Base-by-base conservation (phyloP, 768 basidiomycete genomes). In the Lactarius vividus region DNA sequence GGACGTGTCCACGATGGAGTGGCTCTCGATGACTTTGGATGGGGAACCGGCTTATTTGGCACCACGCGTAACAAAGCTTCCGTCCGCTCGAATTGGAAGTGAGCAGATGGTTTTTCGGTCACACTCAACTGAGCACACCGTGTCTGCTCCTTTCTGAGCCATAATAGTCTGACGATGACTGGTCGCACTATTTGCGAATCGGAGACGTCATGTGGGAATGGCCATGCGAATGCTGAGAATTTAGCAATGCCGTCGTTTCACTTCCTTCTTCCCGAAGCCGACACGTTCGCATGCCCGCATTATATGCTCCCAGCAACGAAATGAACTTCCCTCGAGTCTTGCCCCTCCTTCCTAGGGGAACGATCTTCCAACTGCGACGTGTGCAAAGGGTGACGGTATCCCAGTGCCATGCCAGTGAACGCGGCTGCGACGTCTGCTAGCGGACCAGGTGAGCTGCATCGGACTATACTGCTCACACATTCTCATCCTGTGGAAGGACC, bases 241-340 rank as follows among this genome's bases (percentile, higher is more conserved):
- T 59, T 39, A 46, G 52, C 42, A 61, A 58, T 33, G 33, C 59
- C 28, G 20, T 59, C 61, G 58, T 44, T 54, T 56, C 31, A 18
- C 20, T 39, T 23, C n/a, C 29, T 15, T 42, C 20, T 35, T 54
- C 33, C 42, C 59, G 58, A 60, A 42, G 52, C 54, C 54, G 60
- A 23, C 26, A 31, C 66, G 18, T 42, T 46, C 65, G 39, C 62
- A 53, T 56, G 46, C 29, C 42, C 66, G 54, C 64, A 54, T 58
- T 63, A 70, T 69, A 65, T 65, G 61, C 44, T 20, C 28, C 49
- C 57, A 61, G 57, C 29, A 28, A 8, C 23, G 29, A 67, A 46
- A 28, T 59, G 66, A 46, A 28, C 26, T 59, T 64, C 46, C 55
- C 61, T 31, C 31, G 33, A 20, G 59, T 40, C 61, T 63, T 64